Conservation (phyloP, 1,284 basidiomycete genomes). For the Puccinia coronata region DNA sequence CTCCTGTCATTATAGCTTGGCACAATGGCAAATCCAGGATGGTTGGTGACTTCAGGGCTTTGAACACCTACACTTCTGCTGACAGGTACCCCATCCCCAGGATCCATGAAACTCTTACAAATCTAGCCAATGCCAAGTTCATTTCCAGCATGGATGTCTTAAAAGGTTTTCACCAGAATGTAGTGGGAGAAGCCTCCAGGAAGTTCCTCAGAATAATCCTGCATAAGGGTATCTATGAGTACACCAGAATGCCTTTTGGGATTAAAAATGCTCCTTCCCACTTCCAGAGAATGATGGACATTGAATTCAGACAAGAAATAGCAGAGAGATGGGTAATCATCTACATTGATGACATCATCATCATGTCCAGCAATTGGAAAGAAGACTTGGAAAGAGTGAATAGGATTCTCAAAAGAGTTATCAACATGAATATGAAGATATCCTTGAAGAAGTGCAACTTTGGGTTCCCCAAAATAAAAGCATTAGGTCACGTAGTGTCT, state of each 20-base stretch:
- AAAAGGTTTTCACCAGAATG: conserved; percentile 32
- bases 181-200: not conserved
- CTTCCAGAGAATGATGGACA: conserved; percentile 35
- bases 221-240: conserved; percentile 17
- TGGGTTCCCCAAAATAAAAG: conserved; percentile 19
- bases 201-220: conserved; percentile 2
- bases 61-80: not conserved
- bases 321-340: not conserved
- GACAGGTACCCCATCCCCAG: not conserved
- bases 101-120: not conserved
- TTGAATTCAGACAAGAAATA: not conserved
- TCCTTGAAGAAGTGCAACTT: conserved; percentile 12
- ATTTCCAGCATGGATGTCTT: conserved; percentile 15
- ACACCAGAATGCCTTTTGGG: conserved; percentile 29
- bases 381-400: not conserved
- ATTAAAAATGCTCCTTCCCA: conserved; percentile 24
- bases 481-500: conserved; percentile 60
- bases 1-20: conserved; percentile 2
- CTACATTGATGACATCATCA: conserved; percentile 39
- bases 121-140: not conserved
- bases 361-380: not conserved
- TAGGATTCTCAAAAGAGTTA: not conserved
- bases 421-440: conserved; percentile 23
- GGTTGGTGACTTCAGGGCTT: not conserved
- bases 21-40: not conserved